Conservation (phyloP, 129 eudicot species). For the Erigeron canadensis region DNA sequence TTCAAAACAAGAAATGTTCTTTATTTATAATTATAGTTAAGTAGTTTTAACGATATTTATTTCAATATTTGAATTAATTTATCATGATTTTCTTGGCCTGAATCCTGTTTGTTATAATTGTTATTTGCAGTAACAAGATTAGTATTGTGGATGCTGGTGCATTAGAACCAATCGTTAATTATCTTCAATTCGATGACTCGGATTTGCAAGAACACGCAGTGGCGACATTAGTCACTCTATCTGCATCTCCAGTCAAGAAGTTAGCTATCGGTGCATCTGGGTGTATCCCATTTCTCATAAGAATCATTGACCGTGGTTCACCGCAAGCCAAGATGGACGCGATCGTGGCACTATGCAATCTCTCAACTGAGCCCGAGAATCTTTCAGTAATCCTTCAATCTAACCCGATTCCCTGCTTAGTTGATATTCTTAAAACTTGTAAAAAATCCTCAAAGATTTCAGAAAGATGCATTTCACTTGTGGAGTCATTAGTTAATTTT, state of each 20-base stretch:
- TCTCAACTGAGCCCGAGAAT: conserved; percentile 70
- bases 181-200: conserved; percentile 57
- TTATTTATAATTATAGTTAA: too few relatives aligned
- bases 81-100: too few relatives aligned
- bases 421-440: conserved; percentile 56
- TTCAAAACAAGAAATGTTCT: too few relatives aligned
- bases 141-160: conserved; percentile 81
- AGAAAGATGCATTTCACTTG: conserved; percentile 67
- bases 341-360: conserved; percentile 82
- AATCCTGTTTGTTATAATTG: neutral
- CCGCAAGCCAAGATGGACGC: conserved; percentile 74
- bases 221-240: conserved; percentile 81
- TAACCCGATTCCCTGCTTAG: conserved; percentile 61
- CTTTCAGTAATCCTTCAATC: conserved; percentile 50
- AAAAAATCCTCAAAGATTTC: conserved; percentile 69
- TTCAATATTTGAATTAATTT: too few relatives aligned
- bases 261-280: conserved; percentile 70
- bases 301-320: conserved; percentile 46
- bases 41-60: too few relatives aligned
- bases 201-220: conserved; percentile 77
- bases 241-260: conserved; percentile 83
- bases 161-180: conserved; percentile 69
- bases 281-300: conserved; percentile 70
- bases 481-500: conserved; percentile 62
- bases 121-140: conserved; percentile 70